These are phyloP conservation scores for Astrothelium macrocarpum DNA, from an alignment of 495 filamentous ascomycete species.

Conservation along the genomic window DNA sequence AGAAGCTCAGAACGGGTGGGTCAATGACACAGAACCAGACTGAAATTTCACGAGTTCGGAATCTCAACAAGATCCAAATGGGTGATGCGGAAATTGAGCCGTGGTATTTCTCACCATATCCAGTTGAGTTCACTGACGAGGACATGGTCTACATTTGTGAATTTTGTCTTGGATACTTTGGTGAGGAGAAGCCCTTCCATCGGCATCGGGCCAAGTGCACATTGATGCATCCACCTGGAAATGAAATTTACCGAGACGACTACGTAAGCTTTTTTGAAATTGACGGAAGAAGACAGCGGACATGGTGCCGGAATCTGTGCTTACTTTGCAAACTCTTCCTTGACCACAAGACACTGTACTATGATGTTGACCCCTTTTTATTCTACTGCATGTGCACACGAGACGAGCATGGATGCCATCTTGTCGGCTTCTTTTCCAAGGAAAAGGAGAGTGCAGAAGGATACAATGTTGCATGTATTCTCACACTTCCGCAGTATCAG, in stretches of 20 bases:
- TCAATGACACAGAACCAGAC: conserved; percentile 99
- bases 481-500: conserved; percentile 92
- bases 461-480: conserved; percentile 96
- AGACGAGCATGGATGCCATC: conserved; percentile 76
- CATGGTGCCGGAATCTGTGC: conserved; percentile 95
- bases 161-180: conserved; percentile 89
- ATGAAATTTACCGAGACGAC: conserved; percentile 96
- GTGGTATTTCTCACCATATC: conserved; percentile 98
- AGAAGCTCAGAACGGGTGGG: conserved; percentile 82
- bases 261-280: conserved; percentile 96
- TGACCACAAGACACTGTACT: conserved; percentile 99
- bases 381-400: conserved; percentile 97
- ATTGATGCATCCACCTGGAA: conserved; percentile 84
- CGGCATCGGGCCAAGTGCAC: conserved; percentile 88
- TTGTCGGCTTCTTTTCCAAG: conserved; percentile 96
- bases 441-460: conserved; percentile 94
- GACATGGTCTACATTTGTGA: conserved; percentile 95
- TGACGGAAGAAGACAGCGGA: conserved; percentile 86
- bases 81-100: conserved; percentile 85
- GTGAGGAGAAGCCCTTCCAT: conserved; percentile 62
- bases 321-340: conserved; percentile 92
- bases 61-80: conserved; percentile 87
- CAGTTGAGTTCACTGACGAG: conserved; percentile 71
- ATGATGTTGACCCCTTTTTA: conserved; percentile 95
- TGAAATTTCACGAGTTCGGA: conserved; percentile 91